Evolutionary conservation across 352 stramenopile species (phyloP).

Genomic region (Pythium insidiosum): DNA sequence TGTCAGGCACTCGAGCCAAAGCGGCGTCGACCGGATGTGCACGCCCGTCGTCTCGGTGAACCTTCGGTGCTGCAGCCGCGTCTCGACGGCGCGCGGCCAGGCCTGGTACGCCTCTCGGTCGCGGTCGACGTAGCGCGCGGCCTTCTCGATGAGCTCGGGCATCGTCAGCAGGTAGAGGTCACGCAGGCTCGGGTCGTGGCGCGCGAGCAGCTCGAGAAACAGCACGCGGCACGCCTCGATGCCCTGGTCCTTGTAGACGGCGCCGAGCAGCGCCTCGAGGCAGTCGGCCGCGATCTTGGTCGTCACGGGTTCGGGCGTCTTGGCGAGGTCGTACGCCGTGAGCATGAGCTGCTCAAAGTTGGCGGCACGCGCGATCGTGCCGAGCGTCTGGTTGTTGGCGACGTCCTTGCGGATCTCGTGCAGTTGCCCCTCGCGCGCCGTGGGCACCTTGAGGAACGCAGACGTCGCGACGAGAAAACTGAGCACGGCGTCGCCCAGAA

Average conservation of each 20-base stretch:
- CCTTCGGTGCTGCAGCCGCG: constrained; percentile 34
- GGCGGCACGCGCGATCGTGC: constrained; percentile 58
- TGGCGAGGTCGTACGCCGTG: constrained; percentile 54
- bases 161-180: constrained; percentile 57
- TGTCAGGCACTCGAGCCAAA: constrained; percentile 76
- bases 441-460: constrained; percentile 68
- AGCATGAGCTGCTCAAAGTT: constrained; percentile 74
- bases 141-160: constrained; percentile 32
- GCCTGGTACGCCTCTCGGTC: constrained; percentile 44
- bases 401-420: constrained; percentile 68
- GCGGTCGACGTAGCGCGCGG: constrained; percentile 37
- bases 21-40: constrained; percentile 47
- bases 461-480: constrained; percentile 77
- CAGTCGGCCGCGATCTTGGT: constrained; percentile 78
- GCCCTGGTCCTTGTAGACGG: constrained; percentile 76
- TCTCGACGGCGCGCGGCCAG: constrained; percentile 36
- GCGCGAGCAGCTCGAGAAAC: constrained; percentile 49
- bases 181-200: constrained; percentile 40
- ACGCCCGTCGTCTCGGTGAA: constrained; percentile 45
- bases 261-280: constrained; percentile 72
- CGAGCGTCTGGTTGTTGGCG: constrained; percentile 71
- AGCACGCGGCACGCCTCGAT: constrained; percentile 59
- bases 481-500: constrained; percentile 78
- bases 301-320: constrained; percentile 40
- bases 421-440: constrained; percentile 49